Evolutionary conservation across 2,329 filamentous ascomycete genomes (phyloP), one percentile per base, ranked within the genome.

Genomic region (Anthostomella pinea): DNA sequence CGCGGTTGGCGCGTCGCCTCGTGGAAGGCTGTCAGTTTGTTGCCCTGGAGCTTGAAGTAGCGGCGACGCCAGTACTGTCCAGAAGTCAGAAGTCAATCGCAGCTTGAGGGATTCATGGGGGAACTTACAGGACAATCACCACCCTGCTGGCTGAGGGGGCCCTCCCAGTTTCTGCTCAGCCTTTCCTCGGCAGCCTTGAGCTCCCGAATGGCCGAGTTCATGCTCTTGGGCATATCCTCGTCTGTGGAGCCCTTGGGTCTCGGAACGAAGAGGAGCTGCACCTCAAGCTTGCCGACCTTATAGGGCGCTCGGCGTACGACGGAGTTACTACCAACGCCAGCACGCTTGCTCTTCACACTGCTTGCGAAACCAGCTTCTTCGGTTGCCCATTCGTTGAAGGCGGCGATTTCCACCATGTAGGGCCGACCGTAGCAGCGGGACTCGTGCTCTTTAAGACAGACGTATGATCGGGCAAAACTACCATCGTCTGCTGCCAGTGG

Each of bases 191-290:
- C 89, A 34, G 91, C 87, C 64, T 85, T 87, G 67, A 98, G 81
- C 68, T 97, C 93, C 13, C 93, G 79, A 52, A 97, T 85, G 62
- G 89, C 95, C 27, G 87, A 86, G 64, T 93, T 95, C 90, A 98
- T 95, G 70, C 90, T 96, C 81, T 97, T 97, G 36, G 93, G 93
- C 88, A 98, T 96, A 51, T 97, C 91, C 11, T 96, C 90, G 48
- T 97, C 93, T 32, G 81, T 81, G 19, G 82, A 75, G 28, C 85
- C 85, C 69, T 87, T 91, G 4, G 93, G 91, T 53, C 90, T 88
- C 1, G 93, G 93, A 2, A 98, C 89, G 56, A 95, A 98, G 10
- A 98, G 73, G 7, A 98, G 76, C 67, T 98, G 93, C 24, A 98
- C 72, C 60, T 95, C 87, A 36, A 98, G 75, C 67, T 95, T 95